phyloP scores from a whole-genome alignment of 2,329 filamentous ascomycete genomes.

The Pyricularia grisea region DNA sequence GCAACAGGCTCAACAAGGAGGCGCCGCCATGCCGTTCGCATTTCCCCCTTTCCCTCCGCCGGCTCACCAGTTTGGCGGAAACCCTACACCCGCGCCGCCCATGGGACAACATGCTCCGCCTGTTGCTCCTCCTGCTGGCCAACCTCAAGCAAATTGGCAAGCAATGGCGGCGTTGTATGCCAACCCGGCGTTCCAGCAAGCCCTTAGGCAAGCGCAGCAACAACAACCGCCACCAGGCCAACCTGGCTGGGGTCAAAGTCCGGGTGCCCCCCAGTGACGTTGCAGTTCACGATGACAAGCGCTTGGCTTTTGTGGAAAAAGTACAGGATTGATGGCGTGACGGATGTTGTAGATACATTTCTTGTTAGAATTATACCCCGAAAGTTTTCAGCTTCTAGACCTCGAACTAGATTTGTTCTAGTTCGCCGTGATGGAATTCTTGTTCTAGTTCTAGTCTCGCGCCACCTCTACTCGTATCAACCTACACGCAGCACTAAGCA shows the following conservation, averaged over 20 bases:
- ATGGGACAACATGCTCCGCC: background rate
- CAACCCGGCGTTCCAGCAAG: background rate
- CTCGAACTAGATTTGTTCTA: background rate
- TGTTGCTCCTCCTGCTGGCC: background rate
- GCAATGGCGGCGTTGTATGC: constrained; percentile 1
- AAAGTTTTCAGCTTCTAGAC: background rate
- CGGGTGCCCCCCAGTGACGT: background rate
- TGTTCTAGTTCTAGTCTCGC: background rate
- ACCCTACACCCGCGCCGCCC: background rate
- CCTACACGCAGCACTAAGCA: background rate
- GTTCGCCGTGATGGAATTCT: background rate
- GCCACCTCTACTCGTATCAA: background rate
- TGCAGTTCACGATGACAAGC: background rate
- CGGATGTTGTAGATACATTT: background rate
- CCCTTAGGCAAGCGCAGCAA: background rate
- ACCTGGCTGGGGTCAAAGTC: background rate
- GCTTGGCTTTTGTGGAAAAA: background rate
- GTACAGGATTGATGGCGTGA: background rate
- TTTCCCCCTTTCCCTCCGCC: constrained; percentile 1
- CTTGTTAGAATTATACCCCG: background rate
- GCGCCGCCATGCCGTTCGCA: background rate
- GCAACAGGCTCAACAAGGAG: background rate
- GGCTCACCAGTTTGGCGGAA: background rate
- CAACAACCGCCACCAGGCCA: constrained; percentile 1
- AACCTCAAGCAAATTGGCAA: background rate